Conservation (phyloP, 2,329 filamentous ascomycete species). For the Teratosphaeria pseudoeucalypti region DNA sequence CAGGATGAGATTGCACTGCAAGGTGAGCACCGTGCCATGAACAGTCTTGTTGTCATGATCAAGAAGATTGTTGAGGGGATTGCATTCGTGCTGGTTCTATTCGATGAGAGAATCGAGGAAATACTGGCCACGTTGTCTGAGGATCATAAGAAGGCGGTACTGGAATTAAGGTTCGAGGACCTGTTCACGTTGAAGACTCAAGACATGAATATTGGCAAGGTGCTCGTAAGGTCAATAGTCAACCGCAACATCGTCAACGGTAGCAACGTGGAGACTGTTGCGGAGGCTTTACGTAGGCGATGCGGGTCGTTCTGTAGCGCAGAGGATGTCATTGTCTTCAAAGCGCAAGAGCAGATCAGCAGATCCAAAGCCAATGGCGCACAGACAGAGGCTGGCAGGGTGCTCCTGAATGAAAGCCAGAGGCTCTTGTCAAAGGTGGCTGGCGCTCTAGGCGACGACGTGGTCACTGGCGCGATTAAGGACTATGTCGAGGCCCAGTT, state of each 20-base stretch:
- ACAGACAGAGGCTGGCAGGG: constrained; percentile 66
- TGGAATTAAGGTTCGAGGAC: constrained; percentile 72
- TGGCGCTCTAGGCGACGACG: constrained; percentile 61
- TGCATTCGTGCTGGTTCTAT: constrained; percentile 87
- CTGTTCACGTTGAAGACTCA: constrained; percentile 63
- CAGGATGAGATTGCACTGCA: constrained; percentile 88
- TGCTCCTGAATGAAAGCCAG: constrained; percentile 78
- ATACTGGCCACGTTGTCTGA: constrained; percentile 71
- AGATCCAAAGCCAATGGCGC: constrained; percentile 68
- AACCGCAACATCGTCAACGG: constrained; percentile 96
- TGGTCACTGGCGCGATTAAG: constrained; percentile 64
- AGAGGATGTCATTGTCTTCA: constrained; percentile 96
- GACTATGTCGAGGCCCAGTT: constrained; percentile 78
- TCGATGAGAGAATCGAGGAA: constrained; percentile 85
- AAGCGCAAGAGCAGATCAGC: constrained; percentile 90
- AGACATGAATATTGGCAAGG: constrained; percentile 82
- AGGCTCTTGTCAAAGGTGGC: constrained; percentile 83
- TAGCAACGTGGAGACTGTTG: constrained; percentile 93
- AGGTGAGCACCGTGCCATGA: constrained; percentile 85
- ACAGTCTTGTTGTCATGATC: constrained; percentile 75
- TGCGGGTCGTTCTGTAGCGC: constrained; percentile 97
- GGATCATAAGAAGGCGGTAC: constrained; percentile 56
- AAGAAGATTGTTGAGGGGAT: constrained; percentile 91
- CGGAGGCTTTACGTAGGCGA: constrained; percentile 79
- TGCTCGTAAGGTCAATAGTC: constrained; percentile 93